Conservation (phyloP, 129 eudicot species). For the Centrapalus pauciflorus region DNA sequence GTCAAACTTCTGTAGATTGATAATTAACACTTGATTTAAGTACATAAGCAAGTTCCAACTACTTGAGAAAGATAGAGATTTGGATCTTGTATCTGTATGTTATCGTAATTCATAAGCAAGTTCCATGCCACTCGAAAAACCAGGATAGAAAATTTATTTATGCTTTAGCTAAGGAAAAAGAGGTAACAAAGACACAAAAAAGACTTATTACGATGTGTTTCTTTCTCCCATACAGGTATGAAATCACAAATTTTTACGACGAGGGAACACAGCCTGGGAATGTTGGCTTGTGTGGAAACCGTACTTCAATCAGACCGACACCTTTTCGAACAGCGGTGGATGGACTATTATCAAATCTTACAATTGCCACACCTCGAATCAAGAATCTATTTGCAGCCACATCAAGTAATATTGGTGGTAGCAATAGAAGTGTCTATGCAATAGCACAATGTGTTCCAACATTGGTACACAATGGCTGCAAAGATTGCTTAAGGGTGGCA, state of each 20-base stretch:
- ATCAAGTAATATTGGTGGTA: constrained; percentile 11
- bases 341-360: constrained; percentile 28
- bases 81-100: no score
- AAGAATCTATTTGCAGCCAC: constrained; percentile 34
- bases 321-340: constrained; percentile 21
- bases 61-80: no score
- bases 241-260: constrained; percentile 38
- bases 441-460: constrained; percentile 44
- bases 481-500: constrained; percentile 44
- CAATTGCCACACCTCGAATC: constrained; percentile 38
- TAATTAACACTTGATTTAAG: no score
- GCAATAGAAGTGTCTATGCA: constrained; percentile 25
- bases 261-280: constrained; percentile 42
- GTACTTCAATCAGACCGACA: constrained; percentile 28
- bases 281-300: constrained; percentile 40
- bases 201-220: no score
- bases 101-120: no score
- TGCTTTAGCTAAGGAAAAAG: no score
- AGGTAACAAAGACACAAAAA: no score
- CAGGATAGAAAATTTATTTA: no score
- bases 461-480: constrained; percentile 29
- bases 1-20: no score
- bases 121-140: no score
- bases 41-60: no score
- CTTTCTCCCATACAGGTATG: no score